A percentile compares a stretch with the other conserved stretches of the same genome.
Evolutionary conservation across 345 rosid species (phyloP).

Genomic region (Eucalyptus curtisii): DNA sequence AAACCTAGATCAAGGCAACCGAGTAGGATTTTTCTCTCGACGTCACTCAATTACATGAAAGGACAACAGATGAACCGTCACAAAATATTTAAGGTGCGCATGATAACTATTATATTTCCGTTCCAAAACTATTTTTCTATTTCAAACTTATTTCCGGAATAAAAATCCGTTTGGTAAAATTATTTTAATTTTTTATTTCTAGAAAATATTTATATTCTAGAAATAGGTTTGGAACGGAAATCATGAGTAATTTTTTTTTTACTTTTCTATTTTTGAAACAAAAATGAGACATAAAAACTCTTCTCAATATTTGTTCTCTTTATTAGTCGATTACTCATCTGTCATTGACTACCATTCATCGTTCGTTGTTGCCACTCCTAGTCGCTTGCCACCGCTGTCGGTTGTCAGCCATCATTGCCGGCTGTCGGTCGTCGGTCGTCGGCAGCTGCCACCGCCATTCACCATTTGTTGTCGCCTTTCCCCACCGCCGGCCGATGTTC

Average conservation of each 20-base stretch:
- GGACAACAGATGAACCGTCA: neutral
- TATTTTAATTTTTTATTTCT: too few species aligned
- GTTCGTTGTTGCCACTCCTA: accelerated
- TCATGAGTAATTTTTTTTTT: accelerated
- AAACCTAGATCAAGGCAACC: neutral
- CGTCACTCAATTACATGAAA: neutral
- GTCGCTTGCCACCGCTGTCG: accelerated
- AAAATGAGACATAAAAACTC: accelerated
- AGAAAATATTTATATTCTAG: accelerated
- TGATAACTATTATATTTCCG: accelerated
- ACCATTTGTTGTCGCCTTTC: too few species aligned
- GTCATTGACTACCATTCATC: accelerated
- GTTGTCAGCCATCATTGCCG: accelerated
- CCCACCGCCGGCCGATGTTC: accelerated
- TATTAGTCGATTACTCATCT: too few species aligned
- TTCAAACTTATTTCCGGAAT: accelerated
- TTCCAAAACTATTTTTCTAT: accelerated
- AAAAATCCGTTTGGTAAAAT: accelerated
- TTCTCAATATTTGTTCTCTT: too few species aligned
- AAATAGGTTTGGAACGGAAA: too few species aligned
- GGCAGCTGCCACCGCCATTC: accelerated
- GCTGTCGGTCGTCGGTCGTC: too few species aligned
- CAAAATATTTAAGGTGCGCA: accelerated
- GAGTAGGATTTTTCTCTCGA: neutral
- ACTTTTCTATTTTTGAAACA: too few species aligned